Conservation (phyloP, 768 basidiomycete genomes). For the Serendipita sp. region DNA sequence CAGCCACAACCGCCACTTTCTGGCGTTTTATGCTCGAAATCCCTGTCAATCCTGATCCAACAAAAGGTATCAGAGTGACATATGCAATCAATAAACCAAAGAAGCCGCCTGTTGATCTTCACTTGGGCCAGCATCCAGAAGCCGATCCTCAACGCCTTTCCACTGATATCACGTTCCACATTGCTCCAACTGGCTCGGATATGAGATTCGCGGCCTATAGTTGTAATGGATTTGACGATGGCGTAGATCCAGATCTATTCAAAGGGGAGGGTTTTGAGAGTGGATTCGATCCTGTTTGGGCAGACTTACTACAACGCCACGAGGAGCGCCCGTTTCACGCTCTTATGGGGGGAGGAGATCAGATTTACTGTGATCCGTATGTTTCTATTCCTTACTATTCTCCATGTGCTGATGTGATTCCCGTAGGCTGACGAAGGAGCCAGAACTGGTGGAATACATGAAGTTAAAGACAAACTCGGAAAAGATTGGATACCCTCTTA, state of each 20-base stretch:
- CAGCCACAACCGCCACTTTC: constrained; percentile 65
- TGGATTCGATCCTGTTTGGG: constrained; percentile 87
- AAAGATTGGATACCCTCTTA: constrained; percentile 44
- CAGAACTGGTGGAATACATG: constrained; percentile 80
- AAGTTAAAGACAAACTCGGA: constrained; percentile 35
- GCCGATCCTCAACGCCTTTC: not conserved
- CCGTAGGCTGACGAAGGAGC: constrained; percentile 60
- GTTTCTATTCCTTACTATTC: constrained; percentile 12
- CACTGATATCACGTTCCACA: constrained; percentile 48
- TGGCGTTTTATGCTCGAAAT: constrained; percentile 85
- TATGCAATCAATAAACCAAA: constrained; percentile 75
- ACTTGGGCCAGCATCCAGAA: not conserved
- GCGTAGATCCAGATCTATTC: constrained; percentile 79
- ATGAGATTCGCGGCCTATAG: constrained; percentile 76
- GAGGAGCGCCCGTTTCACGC: constrained; percentile 65
- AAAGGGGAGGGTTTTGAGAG: constrained; percentile 60
- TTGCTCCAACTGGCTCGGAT: constrained; percentile 36
- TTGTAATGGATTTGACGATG: constrained; percentile 26
- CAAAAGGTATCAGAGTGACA: constrained; percentile 51
- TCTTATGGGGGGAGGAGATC: constrained; percentile 93
- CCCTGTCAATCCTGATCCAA: constrained; percentile 33
- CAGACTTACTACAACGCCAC: constrained; percentile 77
- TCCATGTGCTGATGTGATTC: not conserved
- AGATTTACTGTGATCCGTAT: constrained; percentile 76
- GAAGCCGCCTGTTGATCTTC: constrained; percentile 39